Conservation (phyloP, 169 alveolate species). For the Plasmodium sp. region DNA sequence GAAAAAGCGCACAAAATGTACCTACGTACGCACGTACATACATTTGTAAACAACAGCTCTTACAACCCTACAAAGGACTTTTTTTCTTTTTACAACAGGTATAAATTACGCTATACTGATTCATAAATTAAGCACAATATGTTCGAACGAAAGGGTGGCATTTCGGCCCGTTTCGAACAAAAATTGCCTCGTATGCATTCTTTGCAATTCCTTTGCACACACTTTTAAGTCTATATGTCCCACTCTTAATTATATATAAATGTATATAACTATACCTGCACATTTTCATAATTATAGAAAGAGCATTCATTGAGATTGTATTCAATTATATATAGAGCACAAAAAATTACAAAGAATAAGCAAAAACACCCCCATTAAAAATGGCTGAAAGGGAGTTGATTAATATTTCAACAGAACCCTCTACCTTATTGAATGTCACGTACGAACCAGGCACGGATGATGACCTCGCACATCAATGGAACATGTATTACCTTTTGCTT, state of each 20-base stretch:
- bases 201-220: neutral
- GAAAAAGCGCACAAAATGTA: neutral
- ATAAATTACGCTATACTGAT: neutral
- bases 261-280: neutral
- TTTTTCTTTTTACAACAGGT: neutral
- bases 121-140: neutral
- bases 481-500: neutral
- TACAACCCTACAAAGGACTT: neutral
- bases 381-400: neutral
- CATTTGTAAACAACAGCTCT: neutral
- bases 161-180: neutral
- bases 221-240: neutral
- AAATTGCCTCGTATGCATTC: neutral
- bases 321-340: neutral
- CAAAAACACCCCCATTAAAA: neutral
- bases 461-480: neutral
- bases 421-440: neutral
- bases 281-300: neutral
- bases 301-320: neutral
- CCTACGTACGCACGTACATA: neutral
- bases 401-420: neutral
- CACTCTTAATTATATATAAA: neutral
- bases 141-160: neutral
- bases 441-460: neutral
- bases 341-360: neutral